These are phyloP conservation scores for Plenodomus tracheiphilus DNA, from an alignment of 2,329 filamentous ascomycete species.

Conservation along the genomic window DNA sequence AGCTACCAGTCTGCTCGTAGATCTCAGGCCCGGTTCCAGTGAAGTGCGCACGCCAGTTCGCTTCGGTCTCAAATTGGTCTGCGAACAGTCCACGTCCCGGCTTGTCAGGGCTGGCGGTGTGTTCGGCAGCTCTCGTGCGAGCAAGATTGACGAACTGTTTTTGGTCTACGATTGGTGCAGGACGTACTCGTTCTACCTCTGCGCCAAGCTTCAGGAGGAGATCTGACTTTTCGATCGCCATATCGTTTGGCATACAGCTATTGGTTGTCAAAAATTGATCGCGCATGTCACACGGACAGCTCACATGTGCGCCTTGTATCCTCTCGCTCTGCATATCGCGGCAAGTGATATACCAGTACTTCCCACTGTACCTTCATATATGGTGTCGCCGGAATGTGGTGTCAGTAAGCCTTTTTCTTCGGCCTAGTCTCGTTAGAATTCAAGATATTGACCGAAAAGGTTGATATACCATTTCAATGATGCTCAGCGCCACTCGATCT, in stretches of 20 bases:
- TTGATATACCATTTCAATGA: slow-evolving; percentile 66
- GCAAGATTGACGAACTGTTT: slow-evolving; percentile 95
- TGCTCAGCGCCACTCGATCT: slow-evolving; percentile 88
- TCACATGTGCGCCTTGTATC: slow-evolving; percentile 88
- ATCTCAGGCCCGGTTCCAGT: slow-evolving; percentile 88
- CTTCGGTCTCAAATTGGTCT: slow-evolving; percentile 90
- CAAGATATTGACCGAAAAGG: not conserved
- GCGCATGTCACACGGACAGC: slow-evolving; percentile 18
- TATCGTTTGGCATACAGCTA: slow-evolving; percentile 91
- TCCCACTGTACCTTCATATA: slow-evolving; percentile 96
- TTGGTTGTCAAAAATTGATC: slow-evolving; percentile 10
- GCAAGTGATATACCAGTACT: slow-evolving; percentile 96
- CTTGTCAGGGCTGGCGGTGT: slow-evolving; percentile 62
- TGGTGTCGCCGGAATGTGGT: slow-evolving; percentile 84
- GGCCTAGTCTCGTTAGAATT: slow-evolving; percentile 54
- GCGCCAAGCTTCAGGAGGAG: slow-evolving; percentile 88
- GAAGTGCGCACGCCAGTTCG: slow-evolving; percentile 87
- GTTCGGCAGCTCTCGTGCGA: slow-evolving; percentile 72
- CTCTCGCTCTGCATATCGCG: slow-evolving; percentile 81
- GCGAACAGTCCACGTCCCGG: slow-evolving; percentile 86
- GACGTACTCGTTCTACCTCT: slow-evolving; percentile 85
- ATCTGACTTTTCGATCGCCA: slow-evolving; percentile 84
- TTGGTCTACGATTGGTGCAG: slow-evolving; percentile 90
- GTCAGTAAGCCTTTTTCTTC: slow-evolving; percentile 76
- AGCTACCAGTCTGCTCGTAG: slow-evolving; percentile 72